phyloP scores from a whole-genome alignment of 345 rosid species.

The Arabis alpina region DNA sequence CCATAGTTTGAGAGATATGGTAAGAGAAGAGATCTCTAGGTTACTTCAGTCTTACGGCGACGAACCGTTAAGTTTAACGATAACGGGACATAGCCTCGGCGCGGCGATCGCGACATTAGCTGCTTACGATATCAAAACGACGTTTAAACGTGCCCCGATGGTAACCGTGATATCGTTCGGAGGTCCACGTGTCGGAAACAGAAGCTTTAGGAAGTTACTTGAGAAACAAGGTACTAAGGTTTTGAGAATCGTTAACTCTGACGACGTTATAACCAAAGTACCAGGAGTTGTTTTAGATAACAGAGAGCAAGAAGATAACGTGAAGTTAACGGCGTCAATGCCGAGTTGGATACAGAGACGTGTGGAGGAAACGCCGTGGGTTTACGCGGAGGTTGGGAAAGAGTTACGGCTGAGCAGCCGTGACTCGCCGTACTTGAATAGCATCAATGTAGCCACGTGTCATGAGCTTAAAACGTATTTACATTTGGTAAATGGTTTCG shows the following conservation, averaged over 20 bases:
- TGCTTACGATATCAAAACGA: slow-evolving; percentile 72
- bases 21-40: slow-evolving; percentile 62
- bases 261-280: slow-evolving; percentile 81
- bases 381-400: slow-evolving; percentile 77
- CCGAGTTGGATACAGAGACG: slow-evolving; percentile 66
- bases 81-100: slow-evolving; percentile 94
- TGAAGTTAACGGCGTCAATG: slow-evolving; percentile 32
- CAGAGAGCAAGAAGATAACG: slow-evolving; percentile 28
- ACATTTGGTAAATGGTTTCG: slow-evolving; percentile 68
- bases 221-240: slow-evolving; percentile 79
- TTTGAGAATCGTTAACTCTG: slow-evolving; percentile 81
- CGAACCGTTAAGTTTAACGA: slow-evolving; percentile 79
- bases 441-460: slow-evolving; percentile 69
- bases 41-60: slow-evolving; percentile 62
- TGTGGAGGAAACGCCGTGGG: slow-evolving; percentile 70
- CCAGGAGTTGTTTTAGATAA: slow-evolving; percentile 77
- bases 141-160: slow-evolving; percentile 55
- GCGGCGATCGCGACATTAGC: slow-evolving; percentile 85
- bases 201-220: slow-evolving; percentile 58
- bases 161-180: slow-evolving; percentile 93
- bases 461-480: slow-evolving; percentile 85
- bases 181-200: slow-evolving; percentile 91
- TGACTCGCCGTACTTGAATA: slow-evolving; percentile 63
- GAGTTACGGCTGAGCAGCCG: slow-evolving; percentile 74
- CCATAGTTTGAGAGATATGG: slow-evolving; percentile 67